Percentiles rank a stretch among this genome's conserved stretches.
Conservation (phyloP, 1,139 yeast species). For the Diutina mesorugosa region DNA sequence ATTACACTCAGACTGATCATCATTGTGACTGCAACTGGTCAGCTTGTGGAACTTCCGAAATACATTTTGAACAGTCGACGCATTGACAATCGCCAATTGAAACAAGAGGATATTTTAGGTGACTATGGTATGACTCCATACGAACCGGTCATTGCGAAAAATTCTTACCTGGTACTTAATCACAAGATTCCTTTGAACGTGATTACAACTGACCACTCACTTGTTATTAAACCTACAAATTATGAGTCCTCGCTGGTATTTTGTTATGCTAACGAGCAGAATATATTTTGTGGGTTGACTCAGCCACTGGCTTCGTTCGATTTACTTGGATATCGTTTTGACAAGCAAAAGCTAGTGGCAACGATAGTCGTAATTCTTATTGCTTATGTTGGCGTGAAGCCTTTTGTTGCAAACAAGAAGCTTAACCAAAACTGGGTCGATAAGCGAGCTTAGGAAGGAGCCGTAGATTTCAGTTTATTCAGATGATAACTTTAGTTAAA, state of each 20-base stretch:
- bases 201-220: conserved; percentile 4
- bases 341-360: conserved; percentile 44
- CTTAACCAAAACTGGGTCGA: conserved; percentile 25
- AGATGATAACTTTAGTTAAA: conserved; percentile 4
- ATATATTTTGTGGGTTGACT: conserved; percentile 63
- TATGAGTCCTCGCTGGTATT: conserved; percentile 74
- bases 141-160: conserved; percentile 46
- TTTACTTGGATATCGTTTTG: conserved; percentile 54
- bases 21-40: conserved; percentile 45
- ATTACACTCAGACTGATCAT: conserved; percentile 63
- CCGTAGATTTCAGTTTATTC: neutral
- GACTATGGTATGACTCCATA: conserved; percentile 58
- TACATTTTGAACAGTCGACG: conserved; percentile 49
- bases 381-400: conserved; percentile 33
- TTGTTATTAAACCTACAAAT: conserved; percentile 50
- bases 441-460: neutral
- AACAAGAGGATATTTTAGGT: conserved; percentile 35
- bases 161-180: conserved; percentile 26
- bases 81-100: conserved; percentile 39
- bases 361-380: conserved; percentile 45
- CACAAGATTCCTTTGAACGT: conserved; percentile 24
- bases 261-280: conserved; percentile 48
- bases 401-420: conserved; percentile 43
- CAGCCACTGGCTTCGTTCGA: conserved; percentile 85
- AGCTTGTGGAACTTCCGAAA: conserved; percentile 62